phyloP scores from a whole-genome alignment of 169 alveolate genomes.

The Plasmodium gonderi region DNA sequence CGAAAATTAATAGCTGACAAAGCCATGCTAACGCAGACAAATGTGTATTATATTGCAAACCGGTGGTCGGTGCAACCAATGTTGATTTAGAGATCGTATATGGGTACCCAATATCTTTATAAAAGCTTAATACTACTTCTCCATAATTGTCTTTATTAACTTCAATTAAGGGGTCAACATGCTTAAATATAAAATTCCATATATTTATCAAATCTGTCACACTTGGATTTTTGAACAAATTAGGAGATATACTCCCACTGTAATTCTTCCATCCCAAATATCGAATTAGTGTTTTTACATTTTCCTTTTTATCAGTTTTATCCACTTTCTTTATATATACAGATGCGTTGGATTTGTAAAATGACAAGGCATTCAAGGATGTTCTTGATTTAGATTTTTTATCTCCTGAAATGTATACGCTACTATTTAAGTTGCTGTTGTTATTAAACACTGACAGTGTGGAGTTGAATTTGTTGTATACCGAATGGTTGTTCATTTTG shows the following conservation, averaged over 20 bases:
- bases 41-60: constrained; percentile 86
- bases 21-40: constrained; percentile 87
- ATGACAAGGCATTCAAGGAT: constrained; percentile 52
- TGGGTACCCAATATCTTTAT: constrained; percentile 84
- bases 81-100: constrained; percentile 84
- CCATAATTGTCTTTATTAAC: constrained; percentile 75
- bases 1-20: constrained; percentile 85
- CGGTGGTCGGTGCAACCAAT: constrained; percentile 87
- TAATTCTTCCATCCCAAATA: constrained; percentile 74
- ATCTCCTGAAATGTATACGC: constrained; percentile 63
- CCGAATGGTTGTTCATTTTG: constrained; percentile 74
- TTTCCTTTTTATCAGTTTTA: constrained; percentile 71
- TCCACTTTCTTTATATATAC: constrained; percentile 70
- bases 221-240: constrained; percentile 73
- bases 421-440: constrained; percentile 33
- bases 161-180: constrained; percentile 72
- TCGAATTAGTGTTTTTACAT: constrained; percentile 73
- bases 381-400: constrained; percentile 62
- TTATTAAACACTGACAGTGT: constrained; percentile 64
- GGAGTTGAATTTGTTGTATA: constrained; percentile 61
- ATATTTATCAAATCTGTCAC: constrained; percentile 73
- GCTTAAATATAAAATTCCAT: constrained; percentile 75
- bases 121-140: constrained; percentile 76
- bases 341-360: constrained; percentile 65
- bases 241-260: constrained; percentile 69